Evolutionary conservation across 257 asterid species (phyloP).

Genomic region (Solanum microdontum): DNA sequence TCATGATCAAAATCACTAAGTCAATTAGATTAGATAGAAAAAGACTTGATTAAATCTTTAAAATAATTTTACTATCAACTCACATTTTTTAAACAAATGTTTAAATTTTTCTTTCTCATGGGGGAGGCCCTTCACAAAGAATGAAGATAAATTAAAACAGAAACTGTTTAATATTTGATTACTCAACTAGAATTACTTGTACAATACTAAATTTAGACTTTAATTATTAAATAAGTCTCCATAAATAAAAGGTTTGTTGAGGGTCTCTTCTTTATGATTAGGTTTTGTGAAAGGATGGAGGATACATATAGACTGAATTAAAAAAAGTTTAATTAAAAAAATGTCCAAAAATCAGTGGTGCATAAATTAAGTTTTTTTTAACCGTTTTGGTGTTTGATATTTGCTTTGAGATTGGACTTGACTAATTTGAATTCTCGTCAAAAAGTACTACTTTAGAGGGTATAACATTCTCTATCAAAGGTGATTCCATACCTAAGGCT

Average conservation of each 20-base stretch:
- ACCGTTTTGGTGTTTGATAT: background rate
- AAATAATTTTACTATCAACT: background rate
- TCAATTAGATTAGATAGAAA: background rate
- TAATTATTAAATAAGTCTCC: background rate
- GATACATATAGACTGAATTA: background rate
- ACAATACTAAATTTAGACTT: background rate
- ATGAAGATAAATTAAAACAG: background rate
- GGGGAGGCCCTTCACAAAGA: background rate
- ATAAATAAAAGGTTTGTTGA: background rate
- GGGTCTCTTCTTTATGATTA: background rate
- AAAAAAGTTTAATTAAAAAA: background rate
- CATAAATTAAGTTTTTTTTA: too few relatives aligned
- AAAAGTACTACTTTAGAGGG: background rate
- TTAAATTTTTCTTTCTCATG: background rate
- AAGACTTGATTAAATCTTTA: background rate
- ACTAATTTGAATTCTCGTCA: background rate
- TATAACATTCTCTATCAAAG: background rate
- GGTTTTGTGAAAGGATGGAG: background rate
- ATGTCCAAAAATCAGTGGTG: background rate
- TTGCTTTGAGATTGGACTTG: background rate
- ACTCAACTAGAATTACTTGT: background rate
- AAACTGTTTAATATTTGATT: background rate
- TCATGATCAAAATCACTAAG: background rate
- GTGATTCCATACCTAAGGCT: fast-evolving
- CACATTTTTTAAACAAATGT: background rate